Evolutionary conservation across 768 basidiomycete genomes (phyloP), one percentile per base, ranked within the genome.

Genomic region (Clitopilus passeckerianus): DNA sequence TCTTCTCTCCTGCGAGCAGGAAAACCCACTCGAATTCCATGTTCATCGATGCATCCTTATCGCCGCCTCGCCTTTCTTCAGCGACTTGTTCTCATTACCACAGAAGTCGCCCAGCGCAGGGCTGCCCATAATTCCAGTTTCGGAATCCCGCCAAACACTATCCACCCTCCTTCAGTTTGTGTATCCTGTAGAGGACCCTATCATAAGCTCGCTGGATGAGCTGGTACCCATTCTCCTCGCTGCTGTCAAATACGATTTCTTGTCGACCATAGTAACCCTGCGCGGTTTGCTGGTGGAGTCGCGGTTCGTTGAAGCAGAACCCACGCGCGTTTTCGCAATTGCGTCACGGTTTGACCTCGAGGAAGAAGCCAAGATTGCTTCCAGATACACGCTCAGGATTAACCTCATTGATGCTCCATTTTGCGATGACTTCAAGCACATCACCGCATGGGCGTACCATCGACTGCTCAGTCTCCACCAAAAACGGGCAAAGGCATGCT

Each of bases 381-480:
- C 89, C 16, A 74, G 71, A 8, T 72, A 82, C 65, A 87, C 88
- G 0, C 80, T 90, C 12, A 65, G 67, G 54, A 68, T 78, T 27
- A 77, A 83, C 59, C 67, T 90, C 57, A 74, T 86, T 24, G 82
- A 84, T 34, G 77, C 75, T n/a, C 80, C 85, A 0, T 74, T 86
- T 2, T 80, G 74, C 46, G 84, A 85, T 2, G 89, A 90, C 60
- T 76, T 87, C 60, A 82, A 82, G 64, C 75, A 81, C 69, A 86
- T 90, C 67, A 78, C 82, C 2, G 89, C 86, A n/a, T 84, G 81
- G 63, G 79, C 85, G 22, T 90, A 89, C 63, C 84, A 86, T 65
- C 82, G 79, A 9, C 80, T 90, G 50, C 76, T 90, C 27, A 73
- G 79, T 14, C 78, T 89, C 23, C 87, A 89, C 64, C 79, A 77